phyloP scores from a whole-genome alignment of 768 basidiomycete species.

The Punctularia strigosozonata region DNA sequence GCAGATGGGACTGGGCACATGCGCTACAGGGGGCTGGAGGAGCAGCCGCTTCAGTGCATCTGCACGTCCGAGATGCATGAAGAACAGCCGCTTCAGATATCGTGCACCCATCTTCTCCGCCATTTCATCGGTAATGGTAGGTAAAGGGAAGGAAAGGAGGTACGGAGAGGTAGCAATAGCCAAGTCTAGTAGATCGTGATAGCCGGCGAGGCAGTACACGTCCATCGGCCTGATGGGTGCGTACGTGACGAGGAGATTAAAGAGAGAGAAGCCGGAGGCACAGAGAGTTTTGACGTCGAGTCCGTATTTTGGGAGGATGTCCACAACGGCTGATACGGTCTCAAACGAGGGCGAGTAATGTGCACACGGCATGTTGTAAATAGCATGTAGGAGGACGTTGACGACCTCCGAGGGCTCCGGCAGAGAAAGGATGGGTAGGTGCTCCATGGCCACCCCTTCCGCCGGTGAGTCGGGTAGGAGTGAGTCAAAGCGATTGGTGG shows the following conservation, averaged over 20 bases:
- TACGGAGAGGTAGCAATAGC: conserved; percentile 68
- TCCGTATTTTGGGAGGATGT: conserved; percentile 48
- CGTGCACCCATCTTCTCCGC: conserved; percentile 59
- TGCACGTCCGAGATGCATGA: conserved; percentile 70
- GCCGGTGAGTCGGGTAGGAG: conserved; percentile 36
- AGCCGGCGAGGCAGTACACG: conserved; percentile 60
- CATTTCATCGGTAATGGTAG: conserved; percentile 58
- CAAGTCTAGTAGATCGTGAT: conserved; percentile 55
- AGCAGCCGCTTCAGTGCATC: conserved; percentile 76
- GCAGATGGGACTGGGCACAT: conserved; percentile 56
- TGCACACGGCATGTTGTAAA: conserved; percentile 63
- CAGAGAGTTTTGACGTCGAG: conserved; percentile 36
- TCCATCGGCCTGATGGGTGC: conserved; percentile 62
- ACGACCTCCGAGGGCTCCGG: conserved; percentile 49
- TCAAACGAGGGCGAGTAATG: conserved; percentile 65
- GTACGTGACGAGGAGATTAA: conserved; percentile 47
- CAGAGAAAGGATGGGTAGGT: conserved; percentile 44
- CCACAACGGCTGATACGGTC: conserved; percentile 43
- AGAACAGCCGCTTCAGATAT: conserved; percentile 75
- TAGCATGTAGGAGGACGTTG: conserved; percentile 61
- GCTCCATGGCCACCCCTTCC: conserved; percentile 21
- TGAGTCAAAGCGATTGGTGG: conserved; percentile 51
- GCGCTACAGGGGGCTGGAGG: conserved; percentile 62
- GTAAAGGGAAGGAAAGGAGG: conserved; percentile 59
- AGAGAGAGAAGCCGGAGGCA: conserved; percentile 42